Base-by-base conservation (phyloP, 441 rosid species). In the Aleurites moluccanus region DNA sequence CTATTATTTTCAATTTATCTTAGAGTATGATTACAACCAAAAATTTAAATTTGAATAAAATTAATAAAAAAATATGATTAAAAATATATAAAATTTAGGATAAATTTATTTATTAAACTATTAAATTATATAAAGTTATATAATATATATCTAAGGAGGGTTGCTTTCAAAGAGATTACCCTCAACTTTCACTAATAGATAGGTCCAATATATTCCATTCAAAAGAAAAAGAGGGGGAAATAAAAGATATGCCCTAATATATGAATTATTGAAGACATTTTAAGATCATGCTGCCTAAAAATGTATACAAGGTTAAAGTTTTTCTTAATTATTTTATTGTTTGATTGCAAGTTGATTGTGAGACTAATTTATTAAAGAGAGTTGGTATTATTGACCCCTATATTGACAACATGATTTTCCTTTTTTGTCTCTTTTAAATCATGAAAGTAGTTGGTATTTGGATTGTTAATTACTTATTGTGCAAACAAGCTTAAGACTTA, bases 111-210 rank as follows among this genome's bases (percentile, higher is more conserved):
- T n/a, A n/a, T n/a, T 28, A 67, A 13, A 66, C 47, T 45, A 10
- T 61, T 38, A 74, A 45, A 27, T 45, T 60, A n/a, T 28, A 27
- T 20, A 52, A 33, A 6, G 38, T 45, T 52, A 56, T 42, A 57
- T n/a, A 52, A 44, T 11, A 21, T 44, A n/a, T n/a, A n/a, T n/a
- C n/a, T 13, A 16, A 67, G 13, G 14, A 55, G 45, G 47, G 83
- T 77, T 70, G 77, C 76, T 73, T 78, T 82, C 81, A 73, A 59
- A 67, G 69, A 52, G 75, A 67, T 76, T 44, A 55, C 42, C 45
- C 49, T 72, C 69, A 71, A 61, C 33, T 13, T 50, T 64, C 42
- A 63, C 23, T 52, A 23, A 30, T 10, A 50, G 35, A 72, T 33
- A 28, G 30, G 14, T n/a, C 30, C 7, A 66, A 45, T 4, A 66